Conservation (phyloP, 1,284 basidiomycete species). For the Boletus subluridellus region DNA sequence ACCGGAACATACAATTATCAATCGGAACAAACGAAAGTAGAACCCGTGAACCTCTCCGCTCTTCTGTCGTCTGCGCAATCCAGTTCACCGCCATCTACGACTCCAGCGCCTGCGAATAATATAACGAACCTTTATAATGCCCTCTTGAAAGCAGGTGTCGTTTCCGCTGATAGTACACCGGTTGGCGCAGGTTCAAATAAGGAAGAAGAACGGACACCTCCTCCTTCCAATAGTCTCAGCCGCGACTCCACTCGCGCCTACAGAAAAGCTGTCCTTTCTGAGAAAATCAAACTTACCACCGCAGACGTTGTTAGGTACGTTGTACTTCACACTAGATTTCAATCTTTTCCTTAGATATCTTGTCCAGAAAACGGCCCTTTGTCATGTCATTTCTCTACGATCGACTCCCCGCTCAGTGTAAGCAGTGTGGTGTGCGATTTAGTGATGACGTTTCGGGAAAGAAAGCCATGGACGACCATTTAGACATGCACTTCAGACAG, state of each 20-base stretch:
- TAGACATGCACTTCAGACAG: constrained; percentile 97
- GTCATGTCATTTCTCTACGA: constrained; percentile 70
- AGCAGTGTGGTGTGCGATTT: constrained; percentile 91
- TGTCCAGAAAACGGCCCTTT: constrained; percentile 56
- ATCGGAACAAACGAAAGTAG: constrained; percentile 28
- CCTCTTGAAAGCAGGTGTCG: constrained; percentile 71
- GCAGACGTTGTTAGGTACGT: constrained; percentile 70
- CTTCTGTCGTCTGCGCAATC: constrained; percentile 27
- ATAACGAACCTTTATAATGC: constrained; percentile 63
- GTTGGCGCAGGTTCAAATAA: constrained; percentile 45
- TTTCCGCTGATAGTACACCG: constrained; percentile 53
- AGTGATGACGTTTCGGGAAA: constrained; percentile 68
- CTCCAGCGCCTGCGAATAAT: constrained; percentile 37
- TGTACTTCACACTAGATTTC: constrained; percentile 21
- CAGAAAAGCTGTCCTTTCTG: constrained; percentile 64
- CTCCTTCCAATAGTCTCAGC: constrained; percentile 38
- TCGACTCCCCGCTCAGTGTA: constrained; percentile 80
- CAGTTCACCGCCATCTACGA: constrained; percentile 26
- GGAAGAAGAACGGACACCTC: constrained; percentile 39
- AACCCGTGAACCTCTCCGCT: constrained; percentile 31
- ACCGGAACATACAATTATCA: constrained; percentile 23
- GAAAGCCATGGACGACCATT: constrained; percentile 80
- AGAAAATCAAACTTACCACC: constrained; percentile 66
- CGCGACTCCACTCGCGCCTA: constrained; percentile 64
- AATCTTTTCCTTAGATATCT: constrained; percentile 10